phyloP scores from a whole-genome alignment of 1,139 yeast genomes.

The Geotrichum fermentans region DNA sequence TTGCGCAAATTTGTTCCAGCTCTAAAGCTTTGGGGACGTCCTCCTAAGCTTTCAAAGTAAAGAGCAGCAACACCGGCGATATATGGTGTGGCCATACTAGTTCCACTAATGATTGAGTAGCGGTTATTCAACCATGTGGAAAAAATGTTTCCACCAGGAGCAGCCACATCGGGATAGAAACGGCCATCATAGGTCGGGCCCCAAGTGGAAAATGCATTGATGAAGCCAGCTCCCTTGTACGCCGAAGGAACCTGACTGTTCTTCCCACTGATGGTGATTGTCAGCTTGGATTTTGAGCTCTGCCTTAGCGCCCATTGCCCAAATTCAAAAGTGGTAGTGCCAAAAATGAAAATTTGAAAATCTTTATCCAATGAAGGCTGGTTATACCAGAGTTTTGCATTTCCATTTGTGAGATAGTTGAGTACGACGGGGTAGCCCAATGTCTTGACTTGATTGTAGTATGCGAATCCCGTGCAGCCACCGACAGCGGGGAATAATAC shows the following conservation, averaged over 20 bases:
- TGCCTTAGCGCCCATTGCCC: conserved; percentile 17
- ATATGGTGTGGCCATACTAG: conserved; percentile 28
- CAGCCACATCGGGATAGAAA: conserved; percentile 26
- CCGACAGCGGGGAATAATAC: conserved; percentile 16
- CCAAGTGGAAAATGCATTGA: conserved; percentile 24
- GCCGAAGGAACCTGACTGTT: conserved; percentile 2
- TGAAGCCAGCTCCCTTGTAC: conserved; percentile 13
- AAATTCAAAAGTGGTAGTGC: conserved; percentile 12
- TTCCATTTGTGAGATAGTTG: conserved; percentile 13
- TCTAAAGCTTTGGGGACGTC: conserved; percentile 7
- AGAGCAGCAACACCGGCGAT: conserved; percentile 27
- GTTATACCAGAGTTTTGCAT: conserved; percentile 12
- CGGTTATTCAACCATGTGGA: conserved; percentile 22
- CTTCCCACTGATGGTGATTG: conserved; percentile 3
- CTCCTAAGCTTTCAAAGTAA: conserved; percentile 20
- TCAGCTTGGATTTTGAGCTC: neutral
- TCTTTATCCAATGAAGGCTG: conserved; percentile 9
- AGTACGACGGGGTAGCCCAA: conserved; percentile 20
- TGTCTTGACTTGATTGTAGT: conserved; percentile 11
- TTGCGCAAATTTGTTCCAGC: conserved; percentile 20
- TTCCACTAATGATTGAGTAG: conserved; percentile 24
- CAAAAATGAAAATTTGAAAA: conserved; percentile 13
- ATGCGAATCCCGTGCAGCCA: conserved; percentile 9
- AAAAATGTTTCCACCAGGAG: conserved; percentile 27
- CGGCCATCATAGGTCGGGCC: conserved; percentile 28